Evolutionary conservation across 2,329 filamentous ascomycete genomes (phyloP), one percentile per base, ranked within the genome.

Genomic region (Sporothrix protearum): DNA sequence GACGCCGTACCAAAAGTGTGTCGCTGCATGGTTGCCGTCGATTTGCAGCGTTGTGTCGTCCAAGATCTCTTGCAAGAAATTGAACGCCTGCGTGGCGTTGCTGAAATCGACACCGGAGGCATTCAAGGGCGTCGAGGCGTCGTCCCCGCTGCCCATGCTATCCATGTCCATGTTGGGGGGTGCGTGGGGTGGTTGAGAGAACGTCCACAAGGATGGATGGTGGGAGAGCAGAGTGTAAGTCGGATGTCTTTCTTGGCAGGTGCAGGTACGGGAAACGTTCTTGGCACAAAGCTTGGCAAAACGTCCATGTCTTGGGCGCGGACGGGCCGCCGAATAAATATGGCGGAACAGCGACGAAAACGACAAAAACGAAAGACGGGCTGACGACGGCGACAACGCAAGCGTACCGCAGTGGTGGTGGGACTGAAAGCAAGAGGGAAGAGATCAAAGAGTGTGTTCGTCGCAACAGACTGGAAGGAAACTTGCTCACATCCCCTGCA

Each of bases 91-190:
- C 10, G 53, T 57, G 25, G 53, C 53, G 12, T 57, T 57, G 53
- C 53, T 33, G 33, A 57, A 57, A n/a, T 57, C 53, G 53, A 57
- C 53, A 33, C 53, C 53, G 53, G 53, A 30, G 19, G 53, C 53
- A n/a, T 57, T 57, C 25, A 57, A 28, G 53, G 53, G 53, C 53
- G 33, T 33, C 25, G 28, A 57, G 53, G 53, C 33, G 25, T 57
- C 53, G 53, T 57, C 53, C 53, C 53, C 53, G 53, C 53, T 57
- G 53, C 28, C 53, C 53, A 57, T 57, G 53, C 53, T 28, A 33
- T 57, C 53, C 53, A 33, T 57, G 28, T 33, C 53, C 53, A 57
- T 57, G 53, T 25, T 16, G 53, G 28, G 28, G 5, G 28, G 25
- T 30, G 25, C 16, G 22, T 25, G 22, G 49, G 49, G 49, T 4